These are phyloP conservation scores for Kokia cookei DNA, from an alignment of 441 rosid species.

Conservation along the genomic window DNA sequence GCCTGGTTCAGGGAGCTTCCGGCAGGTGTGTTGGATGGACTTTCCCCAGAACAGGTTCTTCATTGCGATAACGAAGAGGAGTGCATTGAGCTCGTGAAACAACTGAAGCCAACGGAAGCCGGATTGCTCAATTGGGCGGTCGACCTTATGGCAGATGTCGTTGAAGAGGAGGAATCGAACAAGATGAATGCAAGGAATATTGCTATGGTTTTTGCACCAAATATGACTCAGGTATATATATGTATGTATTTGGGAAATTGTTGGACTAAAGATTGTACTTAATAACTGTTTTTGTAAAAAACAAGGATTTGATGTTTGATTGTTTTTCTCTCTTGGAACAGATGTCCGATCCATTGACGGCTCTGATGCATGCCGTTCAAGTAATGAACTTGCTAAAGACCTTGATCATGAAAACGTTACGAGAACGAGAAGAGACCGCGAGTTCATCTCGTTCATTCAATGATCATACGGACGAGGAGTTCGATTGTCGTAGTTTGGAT, in stretches of 20 bases:
- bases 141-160: slow-evolving; percentile 76
- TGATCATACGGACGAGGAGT: slow-evolving; percentile 51
- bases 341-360: slow-evolving; percentile 81
- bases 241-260: neutral
- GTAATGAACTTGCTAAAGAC: slow-evolving; percentile 76
- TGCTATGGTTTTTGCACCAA: slow-evolving; percentile 66
- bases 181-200: slow-evolving; percentile 74
- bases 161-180: slow-evolving; percentile 62
- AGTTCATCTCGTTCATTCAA: slow-evolving; percentile 50
- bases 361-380: slow-evolving; percentile 75
- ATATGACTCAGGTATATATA: slow-evolving; percentile 57
- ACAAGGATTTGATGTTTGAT: neutral
- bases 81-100: slow-evolving; percentile 53
- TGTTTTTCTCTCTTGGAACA: slow-evolving; percentile 12
- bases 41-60: slow-evolving; percentile 60
- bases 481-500: slow-evolving; percentile 42
- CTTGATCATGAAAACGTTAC: slow-evolving; percentile 38
- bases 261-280: neutral
- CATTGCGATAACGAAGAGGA: slow-evolving; percentile 52
- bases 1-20: slow-evolving; percentile 82
- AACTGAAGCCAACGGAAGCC: slow-evolving; percentile 58
- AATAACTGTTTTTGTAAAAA: neutral
- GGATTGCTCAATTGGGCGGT: slow-evolving; percentile 70
- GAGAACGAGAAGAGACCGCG: slow-evolving; percentile 55
- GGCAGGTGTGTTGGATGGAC: slow-evolving; percentile 60